A percentile compares a stretch with the other conserved stretches of the same genome.
Conservation (phyloP, 768 basidiomycete species). For the Fibroporia radiculosa region DNA sequence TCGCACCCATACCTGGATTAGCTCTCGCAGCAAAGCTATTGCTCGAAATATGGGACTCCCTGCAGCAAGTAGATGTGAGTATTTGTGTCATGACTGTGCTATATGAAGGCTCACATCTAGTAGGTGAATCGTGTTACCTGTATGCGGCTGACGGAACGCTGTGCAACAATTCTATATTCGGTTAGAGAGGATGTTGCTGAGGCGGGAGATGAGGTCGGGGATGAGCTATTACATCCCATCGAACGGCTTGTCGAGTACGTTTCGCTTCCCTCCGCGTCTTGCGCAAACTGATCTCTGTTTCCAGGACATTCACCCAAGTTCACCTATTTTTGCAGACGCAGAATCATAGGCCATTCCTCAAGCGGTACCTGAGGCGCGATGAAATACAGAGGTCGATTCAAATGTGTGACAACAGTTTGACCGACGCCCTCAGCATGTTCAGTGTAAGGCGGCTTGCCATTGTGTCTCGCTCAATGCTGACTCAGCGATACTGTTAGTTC, state of each 20-base stretch:
- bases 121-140: not conserved
- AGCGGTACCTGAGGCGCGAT: not conserved
- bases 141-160: not conserved
- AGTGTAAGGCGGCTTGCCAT: not conserved
- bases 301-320: too few species aligned
- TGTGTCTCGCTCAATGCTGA: not conserved
- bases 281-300: too few species aligned
- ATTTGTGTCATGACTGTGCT: not conserved
- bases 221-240: not conserved
- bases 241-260: not conserved
- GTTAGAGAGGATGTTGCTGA: not conserved
- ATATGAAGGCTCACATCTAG: not conserved
- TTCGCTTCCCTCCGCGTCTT: not conserved
- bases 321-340: not conserved
- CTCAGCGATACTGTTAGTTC: not conserved
- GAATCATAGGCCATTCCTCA: not conserved
- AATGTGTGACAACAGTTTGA: not conserved
- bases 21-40: not conserved
- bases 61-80: not conserved
- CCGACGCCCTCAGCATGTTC: not conserved
- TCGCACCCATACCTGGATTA: not conserved
- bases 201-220: not conserved
- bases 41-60: not conserved
- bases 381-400: not conserved
- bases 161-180: not conserved